Conservation (phyloP, 768 basidiomycete genomes). For the Panellus pusillus region DNA sequence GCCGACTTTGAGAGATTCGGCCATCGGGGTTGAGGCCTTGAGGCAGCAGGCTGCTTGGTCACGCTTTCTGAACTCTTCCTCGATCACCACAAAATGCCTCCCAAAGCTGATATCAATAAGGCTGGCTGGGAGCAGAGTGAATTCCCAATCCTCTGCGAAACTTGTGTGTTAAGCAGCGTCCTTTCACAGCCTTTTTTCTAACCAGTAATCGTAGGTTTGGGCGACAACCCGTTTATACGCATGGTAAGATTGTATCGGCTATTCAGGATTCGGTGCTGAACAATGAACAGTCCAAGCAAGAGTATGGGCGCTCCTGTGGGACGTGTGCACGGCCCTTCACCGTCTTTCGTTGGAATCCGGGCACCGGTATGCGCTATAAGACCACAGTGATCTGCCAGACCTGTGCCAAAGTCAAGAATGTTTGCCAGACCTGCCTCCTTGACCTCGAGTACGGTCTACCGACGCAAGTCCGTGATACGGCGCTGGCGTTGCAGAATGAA, state of each 20-base stretch:
- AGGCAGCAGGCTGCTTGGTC: no score
- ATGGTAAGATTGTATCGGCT: conserved; percentile 61
- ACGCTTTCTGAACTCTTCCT: background rate
- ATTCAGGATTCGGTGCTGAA: background rate
- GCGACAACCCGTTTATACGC: conserved; percentile 88
- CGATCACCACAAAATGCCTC: conserved; percentile 46
- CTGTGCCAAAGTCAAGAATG: conserved; percentile 93
- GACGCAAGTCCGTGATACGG: conserved; percentile 96
- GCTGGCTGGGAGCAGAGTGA: conserved; percentile 94
- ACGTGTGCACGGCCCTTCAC: conserved; percentile 97
- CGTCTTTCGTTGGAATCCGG: conserved; percentile 98
- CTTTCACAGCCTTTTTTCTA: background rate
- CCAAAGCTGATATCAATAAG: conserved; percentile 93
- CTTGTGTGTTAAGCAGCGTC: conserved; percentile 54
- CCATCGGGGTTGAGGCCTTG: conserved; percentile 5
- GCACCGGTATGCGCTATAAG: conserved; percentile 90
- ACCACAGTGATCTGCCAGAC: conserved; percentile 97
- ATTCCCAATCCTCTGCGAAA: conserved; percentile 92
- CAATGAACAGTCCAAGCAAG: conserved; percentile 82
- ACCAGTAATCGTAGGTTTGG: conserved; percentile 56
- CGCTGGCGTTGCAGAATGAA: conserved; percentile 78
- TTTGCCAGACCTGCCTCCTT: conserved; percentile 96
- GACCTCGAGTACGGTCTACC: conserved; percentile 96
- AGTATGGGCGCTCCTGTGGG: conserved; percentile 93
- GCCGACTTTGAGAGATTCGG: conserved; percentile 29